phyloP scores from a whole-genome alignment of 768 basidiomycete species.

The Amanita pallidorosea region DNA sequence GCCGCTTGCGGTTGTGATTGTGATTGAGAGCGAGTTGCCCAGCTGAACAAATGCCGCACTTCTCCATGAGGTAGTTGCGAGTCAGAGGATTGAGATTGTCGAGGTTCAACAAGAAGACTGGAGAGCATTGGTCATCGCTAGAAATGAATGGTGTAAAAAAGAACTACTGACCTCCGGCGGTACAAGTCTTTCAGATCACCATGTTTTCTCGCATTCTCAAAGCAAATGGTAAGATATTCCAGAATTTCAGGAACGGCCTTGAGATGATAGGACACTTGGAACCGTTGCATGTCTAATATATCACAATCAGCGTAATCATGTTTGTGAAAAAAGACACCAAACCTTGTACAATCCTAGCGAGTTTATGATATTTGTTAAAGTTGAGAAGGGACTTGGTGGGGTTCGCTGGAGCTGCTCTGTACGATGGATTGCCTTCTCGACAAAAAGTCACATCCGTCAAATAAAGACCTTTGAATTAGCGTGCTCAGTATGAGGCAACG shows the following conservation, averaged over 20 bases:
- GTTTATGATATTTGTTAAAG: slow-evolving; percentile 93
- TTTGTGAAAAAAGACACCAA: slow-evolving; percentile 7
- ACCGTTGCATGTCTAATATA: slow-evolving; percentile 78
- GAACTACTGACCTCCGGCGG: slow-evolving; percentile 56
- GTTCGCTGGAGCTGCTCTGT: slow-evolving; percentile 68
- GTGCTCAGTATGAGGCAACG: neutral
- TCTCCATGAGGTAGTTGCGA: slow-evolving; percentile 49
- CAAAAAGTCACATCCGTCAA: slow-evolving; percentile 93
- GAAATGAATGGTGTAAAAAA: neutral
- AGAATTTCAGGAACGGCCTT: slow-evolving; percentile 88
- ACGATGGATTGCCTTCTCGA: slow-evolving; percentile 85
- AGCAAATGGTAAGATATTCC: slow-evolving; percentile 59
- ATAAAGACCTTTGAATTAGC: slow-evolving; percentile 50
- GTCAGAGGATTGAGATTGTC: slow-evolving; percentile 53
- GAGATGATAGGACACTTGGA: slow-evolving; percentile 79
- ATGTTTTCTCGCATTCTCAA: slow-evolving; percentile 64
- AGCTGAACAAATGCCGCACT: slow-evolving; percentile 70
- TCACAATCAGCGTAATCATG: neutral
- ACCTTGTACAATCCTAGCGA: slow-evolving; percentile 80
- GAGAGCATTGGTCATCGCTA: neutral
- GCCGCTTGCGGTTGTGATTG: slow-evolving; percentile 13
- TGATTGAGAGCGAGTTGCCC: slow-evolving; percentile 57
- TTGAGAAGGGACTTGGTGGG: slow-evolving; percentile 79
- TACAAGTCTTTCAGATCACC: slow-evolving; percentile 84
- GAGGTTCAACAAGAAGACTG: slow-evolving; percentile 78